A percentile compares a stretch with the other conserved stretches of the same genome.
phyloP scores from a whole-genome alignment of 495 filamentous ascomycete genomes.

The Hypoxylon subgilvum region DNA sequence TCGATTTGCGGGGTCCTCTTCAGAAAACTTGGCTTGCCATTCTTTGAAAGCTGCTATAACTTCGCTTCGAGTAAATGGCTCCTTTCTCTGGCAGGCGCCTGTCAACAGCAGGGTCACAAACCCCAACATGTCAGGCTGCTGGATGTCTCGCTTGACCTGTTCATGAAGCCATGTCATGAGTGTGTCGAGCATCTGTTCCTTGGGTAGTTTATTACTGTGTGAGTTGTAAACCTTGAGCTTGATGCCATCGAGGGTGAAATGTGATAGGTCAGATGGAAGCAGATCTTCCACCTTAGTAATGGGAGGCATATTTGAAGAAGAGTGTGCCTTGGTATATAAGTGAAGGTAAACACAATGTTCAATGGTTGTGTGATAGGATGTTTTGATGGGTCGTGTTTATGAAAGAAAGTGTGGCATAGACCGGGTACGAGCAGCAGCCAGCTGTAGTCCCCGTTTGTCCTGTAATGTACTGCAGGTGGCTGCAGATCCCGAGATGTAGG shows the following conservation, averaged over 20 bases:
- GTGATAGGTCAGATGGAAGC: conserved; percentile 1
- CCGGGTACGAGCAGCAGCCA: background rate
- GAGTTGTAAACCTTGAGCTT: conserved; percentile 12
- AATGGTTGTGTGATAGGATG: background rate
- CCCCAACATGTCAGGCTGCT: conserved; percentile 19
- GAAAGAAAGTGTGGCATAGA: background rate
- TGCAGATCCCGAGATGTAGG: conserved; percentile 2
- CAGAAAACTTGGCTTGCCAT: conserved; percentile 35
- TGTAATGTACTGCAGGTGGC: background rate
- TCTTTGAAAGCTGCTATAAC: conserved; percentile 36
- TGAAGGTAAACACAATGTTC: background rate
- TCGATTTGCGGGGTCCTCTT: conserved; percentile 22
- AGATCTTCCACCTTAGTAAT: background rate
- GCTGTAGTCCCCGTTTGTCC: conserved; percentile 1
- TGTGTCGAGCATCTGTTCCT: conserved; percentile 24
- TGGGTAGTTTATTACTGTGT: background rate
- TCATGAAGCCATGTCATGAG: conserved; percentile 45
- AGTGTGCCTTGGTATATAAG: background rate
- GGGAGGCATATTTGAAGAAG: conserved; percentile 18
- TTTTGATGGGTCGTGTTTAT: background rate
- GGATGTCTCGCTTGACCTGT: conserved; percentile 39
- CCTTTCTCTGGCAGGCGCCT: conserved; percentile 2
- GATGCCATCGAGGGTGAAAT: conserved; percentile 35
- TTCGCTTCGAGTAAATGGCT: conserved; percentile 11
- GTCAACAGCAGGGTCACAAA: conserved; percentile 28